Evolutionary conservation across 345 rosid species (phyloP).

Genomic region (Eucalyptus dawsonii): DNA sequence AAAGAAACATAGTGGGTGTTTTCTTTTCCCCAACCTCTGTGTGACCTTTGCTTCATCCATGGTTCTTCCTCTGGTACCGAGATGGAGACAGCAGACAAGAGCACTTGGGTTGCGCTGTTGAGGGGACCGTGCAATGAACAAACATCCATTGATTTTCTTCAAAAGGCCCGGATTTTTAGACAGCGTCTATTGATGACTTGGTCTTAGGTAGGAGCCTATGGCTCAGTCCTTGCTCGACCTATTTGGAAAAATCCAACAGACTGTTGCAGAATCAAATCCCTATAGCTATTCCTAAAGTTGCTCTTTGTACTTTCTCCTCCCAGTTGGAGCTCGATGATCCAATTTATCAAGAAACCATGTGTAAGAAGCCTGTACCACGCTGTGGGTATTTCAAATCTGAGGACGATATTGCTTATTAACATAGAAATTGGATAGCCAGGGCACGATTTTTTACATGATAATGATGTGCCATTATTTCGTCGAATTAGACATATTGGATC

Average conservation of each 20-base stretch:
- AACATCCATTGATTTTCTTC: not conserved
- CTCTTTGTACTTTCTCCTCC: not conserved
- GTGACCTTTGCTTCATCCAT: not conserved
- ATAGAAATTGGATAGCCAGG: not conserved
- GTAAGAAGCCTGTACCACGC: not conserved
- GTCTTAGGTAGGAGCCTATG: not conserved
- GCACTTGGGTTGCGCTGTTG: not conserved
- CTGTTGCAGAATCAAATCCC: not conserved
- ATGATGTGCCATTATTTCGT: not conserved
- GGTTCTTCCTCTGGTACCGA: not conserved
- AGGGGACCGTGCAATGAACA: not conserved
- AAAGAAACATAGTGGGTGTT: not conserved
- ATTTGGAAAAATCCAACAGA: not conserved
- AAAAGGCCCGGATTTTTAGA: not conserved
- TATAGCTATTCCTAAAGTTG: not conserved
- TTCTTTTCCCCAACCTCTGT: not conserved
- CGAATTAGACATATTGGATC: not conserved
- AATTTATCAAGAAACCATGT: not conserved
- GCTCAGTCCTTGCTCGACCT: not conserved
- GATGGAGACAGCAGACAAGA: not conserved
- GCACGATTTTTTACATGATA: not conserved
- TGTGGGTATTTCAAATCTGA: not conserved
- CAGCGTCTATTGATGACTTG: not conserved
- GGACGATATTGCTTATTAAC: not conserved
- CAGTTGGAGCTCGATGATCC: not conserved